phyloP scores from a whole-genome alignment of 805 yeast species.

The Zygotorulaspora chibaensis region DNA sequence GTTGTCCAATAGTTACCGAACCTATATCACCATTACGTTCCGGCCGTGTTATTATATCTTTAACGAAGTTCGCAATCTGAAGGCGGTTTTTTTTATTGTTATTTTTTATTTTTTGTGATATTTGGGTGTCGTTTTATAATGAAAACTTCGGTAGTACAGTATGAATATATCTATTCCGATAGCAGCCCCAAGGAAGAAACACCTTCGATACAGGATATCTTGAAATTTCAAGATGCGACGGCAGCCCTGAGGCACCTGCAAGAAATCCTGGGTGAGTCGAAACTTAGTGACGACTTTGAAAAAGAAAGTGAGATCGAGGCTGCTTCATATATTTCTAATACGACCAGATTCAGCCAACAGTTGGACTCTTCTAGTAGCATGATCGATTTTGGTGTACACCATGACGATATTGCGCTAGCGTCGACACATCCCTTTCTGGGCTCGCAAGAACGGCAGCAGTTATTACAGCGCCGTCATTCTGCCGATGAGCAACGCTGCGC shows the following conservation, averaged over 20 bases:
- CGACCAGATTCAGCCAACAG: not conserved
- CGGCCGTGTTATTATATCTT: too few species aligned
- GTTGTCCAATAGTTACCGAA: too few species aligned
- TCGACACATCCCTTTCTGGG: not conserved
- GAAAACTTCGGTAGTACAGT: not conserved
- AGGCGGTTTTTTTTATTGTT: not conserved
- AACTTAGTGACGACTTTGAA: not conserved
- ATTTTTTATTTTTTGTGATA: not conserved
- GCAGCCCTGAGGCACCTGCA: constrained; percentile 5
- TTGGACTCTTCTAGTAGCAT: not conserved
- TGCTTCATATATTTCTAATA: not conserved
- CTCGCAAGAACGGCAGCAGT: not conserved
- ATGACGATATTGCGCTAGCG: not conserved
- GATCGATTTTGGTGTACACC: not conserved
- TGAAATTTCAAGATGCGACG: constrained; percentile 5
- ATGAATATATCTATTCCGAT: not conserved
- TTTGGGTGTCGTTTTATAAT: not conserved
- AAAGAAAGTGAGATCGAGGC: not conserved
- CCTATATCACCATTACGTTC: too few species aligned
- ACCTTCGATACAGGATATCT: constrained; percentile 7
- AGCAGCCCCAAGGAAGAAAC: not conserved
- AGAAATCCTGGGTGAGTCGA: constrained; percentile 3
- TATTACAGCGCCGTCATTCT: not conserved
- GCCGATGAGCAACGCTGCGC: not conserved
- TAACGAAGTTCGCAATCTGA: too few species aligned